These are phyloP conservation scores for Ajuga chamaepitys DNA, from an alignment of 257 asterid species.

Conservation along the genomic window DNA sequence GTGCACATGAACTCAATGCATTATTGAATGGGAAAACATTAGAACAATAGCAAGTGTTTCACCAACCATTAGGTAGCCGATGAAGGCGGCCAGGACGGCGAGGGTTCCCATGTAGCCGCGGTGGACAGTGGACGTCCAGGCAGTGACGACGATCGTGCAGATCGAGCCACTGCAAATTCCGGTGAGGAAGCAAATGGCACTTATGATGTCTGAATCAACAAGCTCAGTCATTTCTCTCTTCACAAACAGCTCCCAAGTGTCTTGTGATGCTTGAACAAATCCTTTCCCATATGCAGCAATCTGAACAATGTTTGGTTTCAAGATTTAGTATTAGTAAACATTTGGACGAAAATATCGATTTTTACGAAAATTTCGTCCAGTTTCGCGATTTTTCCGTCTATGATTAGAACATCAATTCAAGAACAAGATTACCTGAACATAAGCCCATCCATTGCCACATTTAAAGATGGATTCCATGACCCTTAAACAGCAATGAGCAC, in stretches of 20 bases:
- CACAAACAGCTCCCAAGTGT: constrained; percentile 88
- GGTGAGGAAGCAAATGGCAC: constrained; percentile 84
- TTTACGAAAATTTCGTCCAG: no score
- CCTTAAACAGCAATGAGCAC: constrained; percentile 88
- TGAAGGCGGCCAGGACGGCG: constrained; percentile 65
- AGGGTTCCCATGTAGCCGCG: constrained; percentile 63
- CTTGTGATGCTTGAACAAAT: constrained; percentile 82
- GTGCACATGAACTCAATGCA: constrained; percentile 9
- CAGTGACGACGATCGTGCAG: constrained; percentile 71
- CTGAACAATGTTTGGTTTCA: constrained; percentile 21
- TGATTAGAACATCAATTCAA: no score
- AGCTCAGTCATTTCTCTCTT: constrained; percentile 64
- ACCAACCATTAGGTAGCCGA: constrained; percentile 92
- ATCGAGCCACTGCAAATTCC: constrained; percentile 90
- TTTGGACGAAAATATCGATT: no score
- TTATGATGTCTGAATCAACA: constrained; percentile 91
- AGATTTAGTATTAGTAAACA: background rate
- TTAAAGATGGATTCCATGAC: constrained; percentile 82
- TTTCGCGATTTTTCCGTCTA: no score
- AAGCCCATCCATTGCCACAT: constrained; percentile 97
- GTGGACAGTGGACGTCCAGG: constrained; percentile 77
- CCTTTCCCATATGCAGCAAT: constrained; percentile 91
- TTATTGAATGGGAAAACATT: background rate
- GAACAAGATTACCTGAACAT: constrained; percentile 56
- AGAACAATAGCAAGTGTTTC: background rate